Conservation (phyloP, 805 yeast genomes). For the Sugiyamaella chiloensis region DNA sequence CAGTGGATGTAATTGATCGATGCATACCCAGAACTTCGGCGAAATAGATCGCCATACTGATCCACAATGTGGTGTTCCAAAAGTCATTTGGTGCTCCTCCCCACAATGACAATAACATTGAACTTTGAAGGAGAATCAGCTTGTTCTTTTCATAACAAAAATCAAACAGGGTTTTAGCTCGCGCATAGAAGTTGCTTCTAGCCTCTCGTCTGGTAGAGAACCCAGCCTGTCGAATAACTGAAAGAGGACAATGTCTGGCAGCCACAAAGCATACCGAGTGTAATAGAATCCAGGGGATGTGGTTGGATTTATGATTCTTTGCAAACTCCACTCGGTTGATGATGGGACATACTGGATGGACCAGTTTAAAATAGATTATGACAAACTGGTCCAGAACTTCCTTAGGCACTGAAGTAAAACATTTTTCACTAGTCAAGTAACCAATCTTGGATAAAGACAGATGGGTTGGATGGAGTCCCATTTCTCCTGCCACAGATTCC, state of each 20-base stretch:
- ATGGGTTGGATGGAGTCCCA: background rate
- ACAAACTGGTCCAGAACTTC: slow-evolving; percentile 9
- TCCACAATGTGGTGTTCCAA: slow-evolving; percentile 13
- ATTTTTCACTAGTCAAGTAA: background rate
- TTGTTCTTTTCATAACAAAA: slow-evolving; percentile 6
- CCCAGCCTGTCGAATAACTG: slow-evolving; percentile 8
- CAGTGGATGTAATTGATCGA: slow-evolving; percentile 6
- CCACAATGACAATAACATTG: slow-evolving; percentile 8
- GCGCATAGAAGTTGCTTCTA: slow-evolving; percentile 9
- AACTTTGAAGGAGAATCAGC: slow-evolving; percentile 9
- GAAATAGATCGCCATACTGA: slow-evolving; percentile 7
- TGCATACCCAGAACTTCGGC: slow-evolving; percentile 18
- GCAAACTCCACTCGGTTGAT: slow-evolving; percentile 17
- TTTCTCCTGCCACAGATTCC: background rate
- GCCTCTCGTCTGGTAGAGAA: slow-evolving; percentile 10
- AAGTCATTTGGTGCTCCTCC: slow-evolving; percentile 15
- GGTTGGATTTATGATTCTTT: slow-evolving; percentile 1
- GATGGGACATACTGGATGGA: slow-evolving; percentile 19
- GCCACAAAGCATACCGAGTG: slow-evolving; percentile 19
- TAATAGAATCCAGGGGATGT: slow-evolving; percentile 12
- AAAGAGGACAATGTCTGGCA: slow-evolving; percentile 12
- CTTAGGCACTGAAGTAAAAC: background rate
- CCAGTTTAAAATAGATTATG: slow-evolving; percentile 9
- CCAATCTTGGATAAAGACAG: background rate
- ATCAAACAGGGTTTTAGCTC: slow-evolving; percentile 15